These are phyloP conservation scores for Hypoxylon crocopeplum DNA, from an alignment of 495 filamentous ascomycete species.

Conservation along the genomic window DNA sequence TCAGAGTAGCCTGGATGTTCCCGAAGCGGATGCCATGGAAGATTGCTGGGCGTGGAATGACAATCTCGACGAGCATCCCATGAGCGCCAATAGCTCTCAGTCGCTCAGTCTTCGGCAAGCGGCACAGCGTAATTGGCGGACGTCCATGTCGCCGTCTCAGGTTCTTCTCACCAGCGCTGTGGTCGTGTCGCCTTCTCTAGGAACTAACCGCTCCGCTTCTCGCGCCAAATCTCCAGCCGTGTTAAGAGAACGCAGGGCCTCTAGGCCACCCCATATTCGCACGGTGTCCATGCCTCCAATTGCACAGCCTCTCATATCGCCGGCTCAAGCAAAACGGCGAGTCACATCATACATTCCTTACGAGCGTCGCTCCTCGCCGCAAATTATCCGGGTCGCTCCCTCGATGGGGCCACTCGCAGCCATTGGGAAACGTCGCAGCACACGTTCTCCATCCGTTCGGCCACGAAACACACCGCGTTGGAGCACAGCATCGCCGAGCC, in stretches of 20 bases:
- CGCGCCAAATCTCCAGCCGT: constrained; percentile 47
- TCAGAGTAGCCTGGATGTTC: constrained; percentile 50
- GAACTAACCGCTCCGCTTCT: constrained; percentile 42
- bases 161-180: constrained; percentile 41
- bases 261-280: constrained; percentile 50
- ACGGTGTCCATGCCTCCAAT: constrained; percentile 56
- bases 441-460: constrained; percentile 51
- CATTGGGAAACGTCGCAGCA: constrained; percentile 44
- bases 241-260: constrained; percentile 49
- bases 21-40: constrained; percentile 67
- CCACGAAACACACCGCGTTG: constrained; percentile 56
- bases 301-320: constrained; percentile 32
- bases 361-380: constrained; percentile 49
- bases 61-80: constrained; percentile 56
- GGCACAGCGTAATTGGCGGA: constrained; percentile 43
- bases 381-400: constrained; percentile 28
- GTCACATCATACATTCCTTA: constrained; percentile 44
- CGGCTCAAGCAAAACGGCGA: constrained; percentile 47
- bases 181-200: constrained; percentile 22
- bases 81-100: constrained; percentile 41
- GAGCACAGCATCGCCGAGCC: constrained; percentile 48
- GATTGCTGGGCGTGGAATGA: constrained; percentile 59
- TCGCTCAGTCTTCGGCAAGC: constrained; percentile 48
- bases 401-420: constrained; percentile 22
- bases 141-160: constrained; percentile 45